Conservation (phyloP, 257 asterid genomes). For the Nicotiana undulata region DNA sequence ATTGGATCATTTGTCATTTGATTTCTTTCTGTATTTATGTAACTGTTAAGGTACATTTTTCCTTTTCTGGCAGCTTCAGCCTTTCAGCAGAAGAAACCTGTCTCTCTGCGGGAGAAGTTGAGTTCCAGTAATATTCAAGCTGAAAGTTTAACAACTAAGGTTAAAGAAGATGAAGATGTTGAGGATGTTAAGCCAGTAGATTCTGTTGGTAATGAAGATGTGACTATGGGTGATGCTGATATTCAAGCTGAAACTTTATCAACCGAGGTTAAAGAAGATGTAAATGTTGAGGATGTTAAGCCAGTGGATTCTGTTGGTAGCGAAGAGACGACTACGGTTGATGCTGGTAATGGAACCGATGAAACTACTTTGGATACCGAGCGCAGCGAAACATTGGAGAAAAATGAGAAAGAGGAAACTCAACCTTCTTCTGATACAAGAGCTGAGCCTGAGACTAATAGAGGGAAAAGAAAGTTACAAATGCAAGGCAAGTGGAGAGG, state of each 20-base stretch:
- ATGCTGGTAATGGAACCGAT: slow-evolving; percentile 21
- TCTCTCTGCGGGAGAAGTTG: slow-evolving; percentile 21
- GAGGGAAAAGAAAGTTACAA: slow-evolving; percentile 74
- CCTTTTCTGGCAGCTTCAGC: slow-evolving; percentile 2
- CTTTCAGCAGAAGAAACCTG: slow-evolving; percentile 37
- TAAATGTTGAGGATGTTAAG: slow-evolving; percentile 9
- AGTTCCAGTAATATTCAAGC: slow-evolving; percentile 24
- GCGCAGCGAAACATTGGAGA: slow-evolving; percentile 25
- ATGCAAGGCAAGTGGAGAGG: slow-evolving; percentile 96
- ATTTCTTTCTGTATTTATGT: slow-evolving; percentile 13
- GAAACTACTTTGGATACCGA: slow-evolving; percentile 34
- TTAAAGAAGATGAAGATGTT: slow-evolving; percentile 31
- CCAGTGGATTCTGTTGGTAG: background rate
- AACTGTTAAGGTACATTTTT: slow-evolving; percentile 2
- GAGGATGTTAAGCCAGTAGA: slow-evolving; percentile 8
- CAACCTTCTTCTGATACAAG: slow-evolving; percentile 30
- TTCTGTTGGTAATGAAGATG: background rate
- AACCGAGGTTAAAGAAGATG: slow-evolving; percentile 36
- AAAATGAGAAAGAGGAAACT: slow-evolving; percentile 30
- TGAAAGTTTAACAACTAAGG: slow-evolving; percentile 25
- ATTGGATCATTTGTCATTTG: background rate
- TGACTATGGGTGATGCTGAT: background rate
- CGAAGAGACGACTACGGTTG: background rate
- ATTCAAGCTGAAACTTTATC: slow-evolving; percentile 25
- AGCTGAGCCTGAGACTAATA: slow-evolving; percentile 28